Evolutionary conservation across 2,329 filamentous ascomycete species (phyloP).

Genomic region (Hymenoscyphus linearis): DNA sequence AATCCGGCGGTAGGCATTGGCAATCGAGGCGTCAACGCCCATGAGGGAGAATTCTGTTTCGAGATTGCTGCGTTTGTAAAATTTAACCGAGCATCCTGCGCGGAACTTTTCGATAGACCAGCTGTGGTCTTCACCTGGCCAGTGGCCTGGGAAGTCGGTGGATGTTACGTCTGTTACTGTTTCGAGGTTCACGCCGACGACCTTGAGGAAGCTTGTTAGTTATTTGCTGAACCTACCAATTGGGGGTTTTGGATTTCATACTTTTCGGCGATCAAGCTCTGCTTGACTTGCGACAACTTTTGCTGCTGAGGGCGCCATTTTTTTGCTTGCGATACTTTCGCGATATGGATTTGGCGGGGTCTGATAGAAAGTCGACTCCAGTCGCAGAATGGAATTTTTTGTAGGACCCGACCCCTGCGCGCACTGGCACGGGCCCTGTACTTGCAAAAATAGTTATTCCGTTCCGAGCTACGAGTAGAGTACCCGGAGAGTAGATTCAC

Average conservation of each 20-base stretch:
- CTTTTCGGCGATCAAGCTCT: slow-evolving; percentile 58
- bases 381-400: slow-evolving; percentile 15
- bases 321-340: slow-evolving; percentile 5
- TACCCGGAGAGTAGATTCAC: too few species aligned
- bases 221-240: not conserved
- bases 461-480: too few species aligned
- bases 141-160: slow-evolving; percentile 88
- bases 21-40: slow-evolving; percentile 85
- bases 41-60: slow-evolving; percentile 87
- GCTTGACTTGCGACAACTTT: slow-evolving; percentile 40
- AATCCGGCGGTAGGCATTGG: slow-evolving; percentile 96
- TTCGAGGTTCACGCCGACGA: slow-evolving; percentile 81
- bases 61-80: slow-evolving; percentile 74
- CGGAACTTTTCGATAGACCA: slow-evolving; percentile 74
- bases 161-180: slow-evolving; percentile 85
- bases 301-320: slow-evolving; percentile 40
- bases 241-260: slow-evolving; percentile 31
- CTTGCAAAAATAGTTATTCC: not conserved
- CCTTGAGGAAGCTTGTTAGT: slow-evolving; percentile 43
- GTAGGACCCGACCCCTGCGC: too few species aligned
- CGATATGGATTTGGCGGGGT: slow-evolving; percentile 17
- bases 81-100: slow-evolving; percentile 65
- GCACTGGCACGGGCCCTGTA: too few species aligned
- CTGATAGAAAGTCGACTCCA: not conserved
- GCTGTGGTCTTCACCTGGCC: slow-evolving; percentile 77